Base-by-base conservation (phyloP, 176 grass and related monocot species). In the Microstegium vimineum region DNA sequence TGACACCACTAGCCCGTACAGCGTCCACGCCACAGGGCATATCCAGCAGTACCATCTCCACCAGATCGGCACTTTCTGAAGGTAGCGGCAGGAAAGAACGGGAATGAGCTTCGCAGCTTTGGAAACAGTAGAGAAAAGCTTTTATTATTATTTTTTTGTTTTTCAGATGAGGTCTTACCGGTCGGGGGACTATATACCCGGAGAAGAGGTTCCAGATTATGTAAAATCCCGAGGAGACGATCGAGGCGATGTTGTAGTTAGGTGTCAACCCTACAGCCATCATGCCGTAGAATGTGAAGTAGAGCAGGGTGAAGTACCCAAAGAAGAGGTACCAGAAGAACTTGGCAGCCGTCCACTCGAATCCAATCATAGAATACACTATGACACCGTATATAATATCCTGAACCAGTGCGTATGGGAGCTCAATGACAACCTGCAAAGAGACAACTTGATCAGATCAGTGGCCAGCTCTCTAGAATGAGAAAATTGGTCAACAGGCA, bases 261-360 rank as follows among this genome's bases (percentile, higher is more conserved):
- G 94, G 92, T 46, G 92, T 97, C 69, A 97, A 15, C 17, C 90
- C 94, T 1, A 97, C 94, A 2, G 83, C 74, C 94, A 97, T 92
- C 94, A 94, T 97, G 56, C 94, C 94, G 4, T 97, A 97, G 80
- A 90, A 97, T 63, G 92, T 97, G 94, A 92, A 97, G 80, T 97
- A 94, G 41, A 97, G 92, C 9, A 97, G 75, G 23, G 92, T 94
- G 83, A 94, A 97, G 65, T 90, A 94, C 52, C 54, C 86, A 78
- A 97, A 97, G 83, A 87, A 97, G n/a, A 97, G 43, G 69, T 92
- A 94, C 94, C 94, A 94, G 14, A 94, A 94, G 51, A 97, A 97
- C 59, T 97, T 94, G 15, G 82, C 81, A 17, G 5, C 94, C 0
- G 87, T 94, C 94, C 94, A 97, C 37, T 94, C 85, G 66, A 97